Percentiles rank a stretch among this genome's conserved stretches.
Evolutionary conservation across 1,284 basidiomycete genomes (phyloP).

Genomic region (Trichosporon inkin): DNA sequence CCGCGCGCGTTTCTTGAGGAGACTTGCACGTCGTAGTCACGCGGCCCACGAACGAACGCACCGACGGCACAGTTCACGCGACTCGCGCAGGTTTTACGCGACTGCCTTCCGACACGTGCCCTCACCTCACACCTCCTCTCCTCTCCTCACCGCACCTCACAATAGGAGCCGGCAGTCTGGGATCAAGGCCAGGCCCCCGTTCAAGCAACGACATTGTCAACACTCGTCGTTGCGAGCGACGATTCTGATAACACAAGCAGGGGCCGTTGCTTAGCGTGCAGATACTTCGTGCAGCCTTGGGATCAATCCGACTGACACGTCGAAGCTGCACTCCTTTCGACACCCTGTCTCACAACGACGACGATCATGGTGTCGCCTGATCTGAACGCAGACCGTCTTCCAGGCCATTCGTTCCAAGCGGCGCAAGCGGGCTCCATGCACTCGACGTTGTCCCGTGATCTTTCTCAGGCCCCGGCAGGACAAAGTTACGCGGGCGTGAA

Average conservation of each 20-base stretch:
- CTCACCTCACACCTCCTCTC: too few relatives aligned
- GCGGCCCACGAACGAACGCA: neutral
- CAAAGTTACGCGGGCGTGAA: constrained; percentile 13
- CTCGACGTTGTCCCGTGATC: neutral
- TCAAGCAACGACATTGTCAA: too few relatives aligned
- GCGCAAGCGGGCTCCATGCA: neutral
- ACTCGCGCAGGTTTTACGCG: neutral
- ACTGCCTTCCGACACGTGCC: neutral
- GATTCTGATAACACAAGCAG: too few relatives aligned
- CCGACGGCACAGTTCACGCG: neutral
- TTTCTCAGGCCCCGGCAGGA: neutral
- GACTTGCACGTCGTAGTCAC: neutral
- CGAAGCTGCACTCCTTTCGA: neutral
- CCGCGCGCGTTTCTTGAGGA: neutral
- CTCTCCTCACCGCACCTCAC: neutral
- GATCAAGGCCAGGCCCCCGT: too few relatives aligned
- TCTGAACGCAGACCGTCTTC: neutral
- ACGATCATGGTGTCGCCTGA: constrained; percentile 18
- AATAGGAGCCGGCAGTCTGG: neutral
- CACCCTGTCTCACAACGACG: neutral
- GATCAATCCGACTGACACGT: neutral
- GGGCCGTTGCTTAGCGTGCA: too few relatives aligned
- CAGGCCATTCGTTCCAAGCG: neutral
- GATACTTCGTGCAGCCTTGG: neutral
- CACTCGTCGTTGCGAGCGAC: too few relatives aligned